Percentiles rank a stretch among this genome's conserved stretches.
Conservation (phyloP, 2,329 filamentous ascomycete genomes). For the Sphaerostilbella broomeana region DNA sequence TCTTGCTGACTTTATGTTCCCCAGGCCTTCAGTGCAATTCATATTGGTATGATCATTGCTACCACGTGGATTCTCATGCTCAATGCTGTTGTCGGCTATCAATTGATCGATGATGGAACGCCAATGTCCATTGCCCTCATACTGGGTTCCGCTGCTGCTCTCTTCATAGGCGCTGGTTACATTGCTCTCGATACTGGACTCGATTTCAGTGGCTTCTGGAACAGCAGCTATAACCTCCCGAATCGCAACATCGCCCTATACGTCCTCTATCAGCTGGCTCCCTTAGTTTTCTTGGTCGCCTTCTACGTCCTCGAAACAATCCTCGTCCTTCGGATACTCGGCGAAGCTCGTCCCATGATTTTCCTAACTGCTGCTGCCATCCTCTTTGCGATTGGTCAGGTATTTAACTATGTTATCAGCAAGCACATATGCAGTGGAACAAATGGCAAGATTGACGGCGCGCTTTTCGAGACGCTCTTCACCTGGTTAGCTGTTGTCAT, state of each 20-base stretch:
- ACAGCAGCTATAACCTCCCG: slow-evolving; percentile 49
- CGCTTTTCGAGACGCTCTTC: slow-evolving; percentile 89
- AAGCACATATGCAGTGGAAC: slow-evolving; percentile 82
- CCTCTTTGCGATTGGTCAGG: slow-evolving; percentile 83
- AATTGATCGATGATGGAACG: slow-evolving; percentile 90
- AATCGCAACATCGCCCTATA: slow-evolving; percentile 82
- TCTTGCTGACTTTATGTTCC: neutral
- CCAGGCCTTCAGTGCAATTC: slow-evolving; percentile 81
- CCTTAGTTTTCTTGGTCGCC: slow-evolving; percentile 79
- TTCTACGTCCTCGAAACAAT: slow-evolving; percentile 81
- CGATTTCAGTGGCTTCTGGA: slow-evolving; percentile 74
- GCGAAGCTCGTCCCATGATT: slow-evolving; percentile 87
- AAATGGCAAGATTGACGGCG: slow-evolving; percentile 79
- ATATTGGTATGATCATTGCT: slow-evolving; percentile 82
- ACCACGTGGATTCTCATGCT: slow-evolving; percentile 87
- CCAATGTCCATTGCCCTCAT: slow-evolving; percentile 73
- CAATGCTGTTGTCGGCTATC: slow-evolving; percentile 88
- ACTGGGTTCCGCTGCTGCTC: slow-evolving; percentile 56
- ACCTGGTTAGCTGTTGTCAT: slow-evolving; percentile 75
- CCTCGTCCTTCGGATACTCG: slow-evolving; percentile 78
- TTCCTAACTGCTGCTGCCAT: slow-evolving; percentile 69
- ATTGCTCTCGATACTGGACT: slow-evolving; percentile 92
- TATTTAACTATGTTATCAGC: slow-evolving; percentile 95
- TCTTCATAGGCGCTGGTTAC: slow-evolving; percentile 90
- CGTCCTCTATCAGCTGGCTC: slow-evolving; percentile 84